Percentiles rank a stretch among this genome's conserved stretches.
Conservation (phyloP, 768 basidiomycete genomes). For the Imleria badia region DNA sequence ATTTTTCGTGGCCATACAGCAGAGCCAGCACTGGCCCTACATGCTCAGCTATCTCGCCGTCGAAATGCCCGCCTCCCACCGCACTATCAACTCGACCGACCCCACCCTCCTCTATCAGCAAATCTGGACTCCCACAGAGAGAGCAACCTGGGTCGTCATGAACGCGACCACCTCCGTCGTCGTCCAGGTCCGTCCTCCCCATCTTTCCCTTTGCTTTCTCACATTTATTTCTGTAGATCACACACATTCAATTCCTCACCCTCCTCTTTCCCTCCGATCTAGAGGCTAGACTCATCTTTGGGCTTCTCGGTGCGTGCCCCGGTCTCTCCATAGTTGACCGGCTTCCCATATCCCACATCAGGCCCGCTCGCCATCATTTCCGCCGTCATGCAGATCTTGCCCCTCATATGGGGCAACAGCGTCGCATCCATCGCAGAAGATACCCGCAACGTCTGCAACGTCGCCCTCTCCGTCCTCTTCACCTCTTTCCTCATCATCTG, state of each 20-base stretch:
- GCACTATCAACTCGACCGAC: conserved; percentile 15
- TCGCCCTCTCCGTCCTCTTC: conserved; percentile 93
- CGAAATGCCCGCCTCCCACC: conserved; percentile 45
- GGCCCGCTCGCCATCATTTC: conserved; percentile 85
- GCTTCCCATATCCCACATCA: conserved; percentile 22
- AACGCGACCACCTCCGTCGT: too few species aligned
- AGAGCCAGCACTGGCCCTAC: conserved; percentile 86
- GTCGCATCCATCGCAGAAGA: conserved; percentile 63
- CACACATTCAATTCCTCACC: conserved; percentile 97
- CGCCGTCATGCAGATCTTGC: conserved; percentile 80
- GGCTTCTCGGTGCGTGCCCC: conserved; percentile 65
- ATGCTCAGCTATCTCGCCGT: conserved; percentile 93
- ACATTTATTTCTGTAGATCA: conserved; percentile 63
- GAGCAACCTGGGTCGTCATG: conserved; percentile 80
- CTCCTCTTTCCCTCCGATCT: conserved; percentile 89
- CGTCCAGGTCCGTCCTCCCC: conserved; percentile 64
- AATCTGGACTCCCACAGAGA: conserved; percentile 62
- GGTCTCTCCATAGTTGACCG: background rate
- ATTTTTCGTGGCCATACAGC: conserved; percentile 52
- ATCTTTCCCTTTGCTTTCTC: background rate
- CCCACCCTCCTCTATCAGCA: conserved; percentile 26
- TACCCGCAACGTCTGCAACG: conserved; percentile 93
- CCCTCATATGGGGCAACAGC: conserved; percentile 42
- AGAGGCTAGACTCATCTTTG: conserved; percentile 83
- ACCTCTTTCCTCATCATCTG: conserved; percentile 87